Conservation (phyloP, 106 monocot species). For the Dendrobium catenatum region DNA sequence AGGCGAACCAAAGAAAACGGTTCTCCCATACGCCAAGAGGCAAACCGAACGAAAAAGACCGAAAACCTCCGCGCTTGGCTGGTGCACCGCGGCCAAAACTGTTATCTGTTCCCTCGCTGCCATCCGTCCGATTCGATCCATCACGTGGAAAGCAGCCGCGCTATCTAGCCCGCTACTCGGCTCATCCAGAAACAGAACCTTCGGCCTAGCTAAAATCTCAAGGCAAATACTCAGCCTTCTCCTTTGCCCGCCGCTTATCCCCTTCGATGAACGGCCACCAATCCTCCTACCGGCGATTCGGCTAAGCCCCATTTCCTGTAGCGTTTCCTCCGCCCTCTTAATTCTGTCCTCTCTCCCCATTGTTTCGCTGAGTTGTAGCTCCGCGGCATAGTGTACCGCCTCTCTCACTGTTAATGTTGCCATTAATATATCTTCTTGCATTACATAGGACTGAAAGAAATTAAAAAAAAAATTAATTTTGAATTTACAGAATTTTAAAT, state of each 20-base stretch:
- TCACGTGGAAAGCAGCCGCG: constrained; percentile 83
- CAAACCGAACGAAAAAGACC: constrained; percentile 58
- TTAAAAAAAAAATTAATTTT: background rate
- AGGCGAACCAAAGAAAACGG: constrained; percentile 62
- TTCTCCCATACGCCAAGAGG: constrained; percentile 61
- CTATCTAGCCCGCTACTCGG: constrained; percentile 91
- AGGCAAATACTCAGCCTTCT: constrained; percentile 48
- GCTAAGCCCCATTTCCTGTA: constrained; percentile 59
- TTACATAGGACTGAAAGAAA: constrained; percentile 50
- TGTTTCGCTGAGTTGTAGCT: constrained; percentile 41
- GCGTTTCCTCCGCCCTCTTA: constrained; percentile 46
- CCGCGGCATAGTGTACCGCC: constrained; percentile 49
- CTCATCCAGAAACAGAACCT: constrained; percentile 81
- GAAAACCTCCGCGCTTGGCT: constrained; percentile 82
- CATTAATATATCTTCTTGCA: constrained; percentile 59
- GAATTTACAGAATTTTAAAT: too few species aligned
- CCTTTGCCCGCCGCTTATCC: constrained; percentile 80
- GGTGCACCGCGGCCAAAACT: constrained; percentile 71
- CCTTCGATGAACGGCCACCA: constrained; percentile 52
- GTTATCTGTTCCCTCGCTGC: constrained; percentile 69
- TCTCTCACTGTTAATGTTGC: constrained; percentile 67
- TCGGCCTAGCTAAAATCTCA: constrained; percentile 71
- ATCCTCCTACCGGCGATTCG: constrained; percentile 45
- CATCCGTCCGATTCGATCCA: constrained; percentile 50
- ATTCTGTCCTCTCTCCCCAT: constrained; percentile 44